phyloP scores from a whole-genome alignment of 1,284 basidiomycete species.

The Puccinia coronata region DNA sequence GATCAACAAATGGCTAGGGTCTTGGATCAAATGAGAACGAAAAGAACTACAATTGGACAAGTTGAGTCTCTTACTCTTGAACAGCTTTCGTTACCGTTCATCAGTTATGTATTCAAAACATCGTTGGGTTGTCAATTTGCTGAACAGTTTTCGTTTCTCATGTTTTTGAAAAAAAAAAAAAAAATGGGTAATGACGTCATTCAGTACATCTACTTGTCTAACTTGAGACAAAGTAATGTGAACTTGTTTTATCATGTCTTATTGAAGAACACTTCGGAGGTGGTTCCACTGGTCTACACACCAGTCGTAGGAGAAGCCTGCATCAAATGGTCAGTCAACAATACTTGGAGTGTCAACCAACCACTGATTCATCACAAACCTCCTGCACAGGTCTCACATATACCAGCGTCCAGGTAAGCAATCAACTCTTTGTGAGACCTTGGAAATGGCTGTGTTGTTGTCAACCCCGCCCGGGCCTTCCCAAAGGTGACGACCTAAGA shows the following conservation, averaged over 20 bases:
- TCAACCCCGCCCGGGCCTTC: neutral
- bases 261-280: slow-evolving; percentile 45
- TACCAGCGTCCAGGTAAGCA: slow-evolving; percentile 48
- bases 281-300: slow-evolving; percentile 48
- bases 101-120: too few species aligned
- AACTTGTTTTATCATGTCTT: slow-evolving; percentile 49
- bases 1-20: slow-evolving; percentile 49
- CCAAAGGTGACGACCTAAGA: neutral
- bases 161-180: neutral
- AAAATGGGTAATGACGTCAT: neutral
- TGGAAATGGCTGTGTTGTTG: neutral
- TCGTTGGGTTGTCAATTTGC: neutral
- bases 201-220: slow-evolving; percentile 47
- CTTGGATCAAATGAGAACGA: slow-evolving; percentile 48
- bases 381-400: slow-evolving; percentile 45
- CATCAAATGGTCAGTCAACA: slow-evolving; percentile 37
- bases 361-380: neutral
- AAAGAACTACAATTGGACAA: slow-evolving; percentile 47
- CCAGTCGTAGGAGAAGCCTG: slow-evolving; percentile 50
- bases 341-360: neutral
- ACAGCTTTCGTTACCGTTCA: too few species aligned
- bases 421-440: neutral
- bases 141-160: neutral
- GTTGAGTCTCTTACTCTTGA: slow-evolving; percentile 7
- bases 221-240: slow-evolving; percentile 49